phyloP scores from a whole-genome alignment of 768 basidiomycete species.

The Mycena olivaceomarginata region DNA sequence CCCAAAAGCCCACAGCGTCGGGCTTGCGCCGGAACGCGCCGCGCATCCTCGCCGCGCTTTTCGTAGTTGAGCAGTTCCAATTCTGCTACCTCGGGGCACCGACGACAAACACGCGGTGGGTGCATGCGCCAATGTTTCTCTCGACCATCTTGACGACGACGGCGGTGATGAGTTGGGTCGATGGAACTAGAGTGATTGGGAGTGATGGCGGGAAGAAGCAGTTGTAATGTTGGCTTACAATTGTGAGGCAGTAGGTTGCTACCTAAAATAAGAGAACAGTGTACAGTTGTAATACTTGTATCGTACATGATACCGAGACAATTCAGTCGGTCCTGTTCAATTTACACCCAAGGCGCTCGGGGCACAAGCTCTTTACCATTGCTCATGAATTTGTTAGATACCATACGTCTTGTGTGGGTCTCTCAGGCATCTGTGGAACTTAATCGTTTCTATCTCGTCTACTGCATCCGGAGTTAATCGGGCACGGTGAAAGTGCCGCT shows the following conservation, averaged over 20 bases:
- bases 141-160: constrained; percentile 29
- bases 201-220: constrained; percentile 23
- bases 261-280: constrained; percentile 22
- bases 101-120: constrained; percentile 30
- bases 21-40: constrained; percentile 29
- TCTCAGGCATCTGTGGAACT: too few relatives aligned
- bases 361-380: constrained; percentile 26
- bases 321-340: not conserved
- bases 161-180: constrained; percentile 26
- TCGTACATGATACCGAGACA: constrained; percentile 23
- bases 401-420: too few relatives aligned
- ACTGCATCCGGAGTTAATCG: too few relatives aligned
- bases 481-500: too few relatives aligned
- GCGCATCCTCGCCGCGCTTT: constrained; percentile 26
- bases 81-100: constrained; percentile 29
- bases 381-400: constrained; percentile 20
- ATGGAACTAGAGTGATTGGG: constrained; percentile 30
- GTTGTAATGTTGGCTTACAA: constrained; percentile 23
- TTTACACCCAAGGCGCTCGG: constrained; percentile 23
- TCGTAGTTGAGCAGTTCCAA: constrained; percentile 28
- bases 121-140: constrained; percentile 31
- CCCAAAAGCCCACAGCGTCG: constrained; percentile 28
- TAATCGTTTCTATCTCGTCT: too few relatives aligned
- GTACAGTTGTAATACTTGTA: constrained; percentile 31
- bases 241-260: constrained; percentile 20